Conservation (phyloP, 306 rosid genomes). For the Prunus persica region DNA sequence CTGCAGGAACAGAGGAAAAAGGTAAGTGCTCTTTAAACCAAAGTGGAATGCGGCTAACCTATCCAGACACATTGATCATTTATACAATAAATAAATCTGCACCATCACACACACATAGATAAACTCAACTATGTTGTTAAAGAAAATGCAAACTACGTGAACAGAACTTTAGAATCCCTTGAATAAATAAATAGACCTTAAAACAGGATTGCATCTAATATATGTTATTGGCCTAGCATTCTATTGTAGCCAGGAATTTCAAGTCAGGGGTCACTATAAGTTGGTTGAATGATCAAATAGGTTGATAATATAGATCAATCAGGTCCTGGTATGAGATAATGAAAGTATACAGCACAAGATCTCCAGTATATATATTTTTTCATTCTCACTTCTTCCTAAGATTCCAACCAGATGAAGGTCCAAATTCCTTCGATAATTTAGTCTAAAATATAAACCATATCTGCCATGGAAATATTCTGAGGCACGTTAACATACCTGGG, state of each 20-base stretch:
- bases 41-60: neutral
- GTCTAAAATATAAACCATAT: neutral
- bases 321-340: neutral
- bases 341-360: neutral
- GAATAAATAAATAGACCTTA: neutral
- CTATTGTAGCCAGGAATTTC: neutral
- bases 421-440: neutral
- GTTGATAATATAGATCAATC: neutral
- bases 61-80: neutral
- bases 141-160: neutral
- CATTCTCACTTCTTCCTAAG: neutral
- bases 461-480: neutral
- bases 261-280: neutral
- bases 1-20: slow-evolving; percentile 38
- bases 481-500: slow-evolving; percentile 53
- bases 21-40: neutral
- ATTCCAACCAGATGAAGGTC: neutral
- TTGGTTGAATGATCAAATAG: neutral
- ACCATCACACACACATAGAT: neutral
- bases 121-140: neutral
- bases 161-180: neutral
- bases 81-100: neutral
- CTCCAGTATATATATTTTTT: neutral
- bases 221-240: neutral
- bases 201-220: neutral